Percentiles rank a stretch among this genome's conserved stretches.
phyloP scores from a whole-genome alignment of 768 basidiomycete species.

The Pulveroboletus ravenelii region DNA sequence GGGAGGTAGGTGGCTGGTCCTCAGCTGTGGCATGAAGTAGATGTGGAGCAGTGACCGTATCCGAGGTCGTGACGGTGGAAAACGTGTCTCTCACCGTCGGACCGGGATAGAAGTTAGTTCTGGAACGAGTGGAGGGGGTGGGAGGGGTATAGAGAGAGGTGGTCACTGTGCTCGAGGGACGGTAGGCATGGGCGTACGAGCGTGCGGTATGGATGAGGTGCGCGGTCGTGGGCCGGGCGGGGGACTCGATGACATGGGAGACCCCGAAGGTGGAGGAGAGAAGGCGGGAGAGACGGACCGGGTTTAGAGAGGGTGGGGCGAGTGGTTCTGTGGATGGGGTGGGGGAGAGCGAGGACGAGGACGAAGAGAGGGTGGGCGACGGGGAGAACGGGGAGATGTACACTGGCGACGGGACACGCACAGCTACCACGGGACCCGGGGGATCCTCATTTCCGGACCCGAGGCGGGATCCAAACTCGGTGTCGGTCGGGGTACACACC shows the following conservation, averaged over 20 bases:
- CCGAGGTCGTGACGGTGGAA: conserved; percentile 21
- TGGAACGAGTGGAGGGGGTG: conserved; percentile 9
- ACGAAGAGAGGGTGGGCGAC: conserved; percentile 9
- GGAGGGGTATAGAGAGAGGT: conserved; percentile 16
- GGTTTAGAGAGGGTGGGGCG: neutral
- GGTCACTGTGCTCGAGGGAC: conserved; percentile 7
- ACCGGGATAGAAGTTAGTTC: conserved; percentile 8
- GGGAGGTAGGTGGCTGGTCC: neutral
- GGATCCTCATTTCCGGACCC: neutral
- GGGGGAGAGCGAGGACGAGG: conserved; percentile 11
- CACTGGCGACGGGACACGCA: conserved; percentile 20
- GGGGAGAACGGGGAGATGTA: conserved; percentile 21
- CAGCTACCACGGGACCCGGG: neutral
- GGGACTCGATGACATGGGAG: conserved; percentile 1
- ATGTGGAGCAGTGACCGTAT: conserved; percentile 12
- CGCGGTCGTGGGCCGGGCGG: conserved; percentile 13
- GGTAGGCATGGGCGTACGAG: conserved; percentile 13
- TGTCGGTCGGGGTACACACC: conserved; percentile 16
- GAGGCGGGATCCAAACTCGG: conserved; percentile 15
- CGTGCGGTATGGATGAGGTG: conserved; percentile 16
- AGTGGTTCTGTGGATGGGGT: conserved; percentile 15
- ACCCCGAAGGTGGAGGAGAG: conserved; percentile 20
- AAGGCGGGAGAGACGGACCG: conserved; percentile 18
- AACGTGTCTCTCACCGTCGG: conserved; percentile 14
- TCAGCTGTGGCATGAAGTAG: conserved; percentile 2